phyloP scores from a whole-genome alignment of 2,329 filamentous ascomycete species.

The Penicillium occitanis region DNA sequence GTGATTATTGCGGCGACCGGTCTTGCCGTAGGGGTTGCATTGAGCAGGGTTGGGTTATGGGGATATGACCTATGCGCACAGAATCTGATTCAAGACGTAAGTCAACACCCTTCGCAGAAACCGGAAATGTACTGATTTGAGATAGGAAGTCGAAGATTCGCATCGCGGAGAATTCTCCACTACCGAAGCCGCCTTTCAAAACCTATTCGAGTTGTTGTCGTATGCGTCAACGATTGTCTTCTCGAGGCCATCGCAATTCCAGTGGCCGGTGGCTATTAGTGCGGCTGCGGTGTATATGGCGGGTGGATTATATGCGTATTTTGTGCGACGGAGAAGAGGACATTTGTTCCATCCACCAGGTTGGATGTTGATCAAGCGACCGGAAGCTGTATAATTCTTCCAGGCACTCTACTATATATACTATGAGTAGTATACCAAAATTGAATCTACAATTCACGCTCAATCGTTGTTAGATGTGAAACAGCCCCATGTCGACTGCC shows the following conservation, averaged over 20 bases:
- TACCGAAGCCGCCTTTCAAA: slow-evolving; percentile 67
- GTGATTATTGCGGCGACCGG: slow-evolving; percentile 44
- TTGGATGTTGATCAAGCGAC: slow-evolving; percentile 2
- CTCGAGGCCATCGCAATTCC: slow-evolving; percentile 62
- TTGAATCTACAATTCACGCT: neutral
- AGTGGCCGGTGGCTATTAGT: slow-evolving; percentile 62
- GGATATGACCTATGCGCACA: slow-evolving; percentile 63
- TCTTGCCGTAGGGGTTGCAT: slow-evolving; percentile 52
- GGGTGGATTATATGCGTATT: slow-evolving; percentile 51
- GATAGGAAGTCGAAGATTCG: slow-evolving; percentile 55
- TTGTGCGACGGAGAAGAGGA: slow-evolving; percentile 58
- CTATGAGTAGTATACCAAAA: neutral
- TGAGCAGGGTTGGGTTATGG: slow-evolving; percentile 62
- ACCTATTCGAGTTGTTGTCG: slow-evolving; percentile 66
- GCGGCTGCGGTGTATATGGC: slow-evolving; percentile 39
- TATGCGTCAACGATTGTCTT: slow-evolving; percentile 67
- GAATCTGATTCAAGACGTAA: slow-evolving; percentile 61
- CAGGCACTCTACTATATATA: neutral
- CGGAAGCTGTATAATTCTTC: neutral
- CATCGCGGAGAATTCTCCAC: slow-evolving; percentile 68
- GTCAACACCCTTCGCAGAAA: neutral
- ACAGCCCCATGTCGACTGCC: neutral
- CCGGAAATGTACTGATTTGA: neutral
- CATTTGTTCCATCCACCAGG: slow-evolving; percentile 56
- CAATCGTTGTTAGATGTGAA: neutral